Base-by-base conservation (phyloP, 331 rosid genomes). In the Saraca asoca region DNA sequence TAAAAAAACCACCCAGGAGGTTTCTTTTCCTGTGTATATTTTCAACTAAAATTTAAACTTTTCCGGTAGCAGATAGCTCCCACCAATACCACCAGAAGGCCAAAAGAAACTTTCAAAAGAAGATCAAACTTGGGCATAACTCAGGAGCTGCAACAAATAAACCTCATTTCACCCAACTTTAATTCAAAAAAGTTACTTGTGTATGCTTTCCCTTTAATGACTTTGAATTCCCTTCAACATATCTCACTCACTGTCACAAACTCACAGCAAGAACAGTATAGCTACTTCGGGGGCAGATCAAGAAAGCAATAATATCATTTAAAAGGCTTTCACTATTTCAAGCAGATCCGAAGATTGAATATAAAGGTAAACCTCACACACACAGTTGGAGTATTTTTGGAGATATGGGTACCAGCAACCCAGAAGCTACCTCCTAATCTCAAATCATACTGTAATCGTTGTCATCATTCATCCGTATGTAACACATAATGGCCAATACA, bases 401-500 rank as follows among this genome's bases (percentile, higher is more conserved):
- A 82, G 43, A 33, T 63, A 62, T 18, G 64, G 18, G 3, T 24
- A 24, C 2, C 31, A 24, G 31, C 31, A 24, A 17, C 70, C 53
- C 6, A 45, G 17, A 11, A 62, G 66, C 55, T 70, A 58, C 37
- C 44, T 15, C 31, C 31, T 24, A 24, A 41, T 46, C 54, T 85
- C 81, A 92, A 69, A 89, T 59, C 7, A 20, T 42, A 35, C 78
- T 58, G 78, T 89, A 88, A 56, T 69, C 60, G 59, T 89, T 80
- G 0, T 83, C 89, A 51, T 54, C 85, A 20, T 5, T 52, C 75
- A 80, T 76, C 59, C 81, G 24, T 41, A 92, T 60, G 85, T 51
- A 92, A 72, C 89, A 92, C 68, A 89, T 14, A 37, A 92, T 77
- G 49, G 96, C 72, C 1, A 87, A 78, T 56, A 81, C 80, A 61